Evolutionary conservation across 129 eudicot species (phyloP).

Genomic region (Tagetes erecta): DNA sequence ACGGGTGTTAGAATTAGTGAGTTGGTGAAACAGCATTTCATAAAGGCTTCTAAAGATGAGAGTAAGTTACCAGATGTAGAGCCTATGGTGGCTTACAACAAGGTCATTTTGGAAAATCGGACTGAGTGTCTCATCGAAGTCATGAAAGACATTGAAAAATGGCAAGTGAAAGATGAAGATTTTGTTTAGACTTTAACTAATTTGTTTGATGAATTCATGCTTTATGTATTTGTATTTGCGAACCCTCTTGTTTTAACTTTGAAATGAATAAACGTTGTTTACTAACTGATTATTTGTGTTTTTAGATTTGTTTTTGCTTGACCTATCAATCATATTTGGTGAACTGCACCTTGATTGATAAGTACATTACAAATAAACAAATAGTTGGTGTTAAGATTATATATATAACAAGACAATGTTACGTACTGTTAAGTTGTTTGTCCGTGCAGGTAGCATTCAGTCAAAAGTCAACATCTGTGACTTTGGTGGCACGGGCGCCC

Average conservation of each 20-base stretch:
- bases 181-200: background rate
- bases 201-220: background rate
- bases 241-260: background rate
- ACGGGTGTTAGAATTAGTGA: background rate
- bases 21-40: background rate
- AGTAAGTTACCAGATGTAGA: conserved; percentile 10
- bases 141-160: conserved; percentile 2
- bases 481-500: no score
- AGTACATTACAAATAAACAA: no score
- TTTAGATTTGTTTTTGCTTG: background rate
- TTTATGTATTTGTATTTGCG: background rate
- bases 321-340: background rate
- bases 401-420: no score
- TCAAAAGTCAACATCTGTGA: no score
- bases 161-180: background rate
- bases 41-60: background rate
- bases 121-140: background rate
- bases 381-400: background rate
- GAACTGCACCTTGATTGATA: background rate
- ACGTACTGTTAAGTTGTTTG: no score
- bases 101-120: background rate
- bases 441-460: no score
- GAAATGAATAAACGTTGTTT: background rate
- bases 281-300: background rate
- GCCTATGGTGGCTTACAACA: background rate